phyloP scores from a whole-genome alignment of 179 eudicot species.

The Kewa caespitosa region DNA sequence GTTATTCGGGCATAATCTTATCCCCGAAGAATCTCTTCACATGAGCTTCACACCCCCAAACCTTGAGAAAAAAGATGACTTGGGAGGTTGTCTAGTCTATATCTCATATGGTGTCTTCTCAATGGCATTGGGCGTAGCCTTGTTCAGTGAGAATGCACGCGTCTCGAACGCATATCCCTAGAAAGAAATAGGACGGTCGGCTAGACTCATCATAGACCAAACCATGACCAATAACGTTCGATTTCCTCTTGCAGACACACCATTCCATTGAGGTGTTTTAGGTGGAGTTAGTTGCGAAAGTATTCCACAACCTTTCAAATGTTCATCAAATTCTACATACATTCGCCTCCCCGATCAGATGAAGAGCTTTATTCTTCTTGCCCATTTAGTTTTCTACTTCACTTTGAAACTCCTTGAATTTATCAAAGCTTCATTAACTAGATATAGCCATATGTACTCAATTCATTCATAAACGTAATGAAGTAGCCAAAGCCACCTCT shows the following conservation, averaged over 20 bases:
- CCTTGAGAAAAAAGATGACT: neutral
- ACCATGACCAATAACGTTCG: too few relatives aligned
- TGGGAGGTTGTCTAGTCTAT: neutral
- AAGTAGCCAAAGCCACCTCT: too few relatives aligned
- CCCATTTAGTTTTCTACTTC: too few relatives aligned
- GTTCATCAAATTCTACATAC: neutral
- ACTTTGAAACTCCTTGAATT: too few relatives aligned
- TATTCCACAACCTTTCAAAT: neutral
- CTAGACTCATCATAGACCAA: neutral
- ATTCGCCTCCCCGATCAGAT: too few relatives aligned
- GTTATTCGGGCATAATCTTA: neutral
- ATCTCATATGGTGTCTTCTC: neutral
- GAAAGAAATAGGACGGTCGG: neutral
- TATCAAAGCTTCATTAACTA: too few relatives aligned
- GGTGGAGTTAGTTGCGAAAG: neutral
- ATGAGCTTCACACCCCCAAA: neutral
- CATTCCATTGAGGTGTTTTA: too few relatives aligned
- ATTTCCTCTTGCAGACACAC: too few relatives aligned
- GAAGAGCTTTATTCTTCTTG: too few relatives aligned
- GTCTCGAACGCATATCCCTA: neutral
- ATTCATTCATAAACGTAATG: too few relatives aligned
- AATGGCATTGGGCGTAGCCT: neutral
- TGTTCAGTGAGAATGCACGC: neutral
- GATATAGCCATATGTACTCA: too few relatives aligned
- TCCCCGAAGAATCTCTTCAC: neutral